Percentiles rank a stretch among this genome's conserved stretches.
Evolutionary conservation across 768 basidiomycete species (phyloP).

Genomic region (Kwoniella dejecticola): DNA sequence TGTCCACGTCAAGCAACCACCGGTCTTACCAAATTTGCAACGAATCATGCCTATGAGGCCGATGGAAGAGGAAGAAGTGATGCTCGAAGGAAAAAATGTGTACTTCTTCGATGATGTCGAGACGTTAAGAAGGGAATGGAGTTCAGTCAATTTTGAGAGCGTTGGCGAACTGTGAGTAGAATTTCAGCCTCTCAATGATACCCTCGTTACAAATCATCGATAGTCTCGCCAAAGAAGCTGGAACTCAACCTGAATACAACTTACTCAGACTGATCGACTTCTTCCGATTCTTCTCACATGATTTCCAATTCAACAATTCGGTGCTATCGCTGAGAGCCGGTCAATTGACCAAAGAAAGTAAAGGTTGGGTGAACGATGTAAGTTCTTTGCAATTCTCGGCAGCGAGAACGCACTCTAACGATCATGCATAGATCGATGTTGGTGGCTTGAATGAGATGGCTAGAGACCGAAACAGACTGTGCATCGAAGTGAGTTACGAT

Average conservation of each 20-base stretch:
- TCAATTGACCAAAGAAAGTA: slow-evolving; percentile 81
- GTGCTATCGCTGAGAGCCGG: slow-evolving; percentile 90
- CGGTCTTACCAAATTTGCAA: slow-evolving; percentile 93
- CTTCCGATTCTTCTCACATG: slow-evolving; percentile 92
- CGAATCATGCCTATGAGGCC: slow-evolving; percentile 89
- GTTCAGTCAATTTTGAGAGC: slow-evolving; percentile 85
- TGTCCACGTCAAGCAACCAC: slow-evolving; percentile 95
- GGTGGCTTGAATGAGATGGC: slow-evolving; percentile 57
- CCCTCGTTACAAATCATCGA: neutral
- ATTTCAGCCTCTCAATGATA: too few species aligned
- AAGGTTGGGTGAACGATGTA: slow-evolving; percentile 95
- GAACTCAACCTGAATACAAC: slow-evolving; percentile 2
- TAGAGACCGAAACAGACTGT: slow-evolving; percentile 88
- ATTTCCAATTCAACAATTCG: slow-evolving; percentile 86
- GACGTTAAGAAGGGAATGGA: slow-evolving; percentile 85
- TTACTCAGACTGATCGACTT: slow-evolving; percentile 86
- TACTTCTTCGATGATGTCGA: slow-evolving; percentile 99
- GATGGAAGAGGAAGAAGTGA: slow-evolving; percentile 63
- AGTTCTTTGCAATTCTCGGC: slow-evolving; percentile 43
- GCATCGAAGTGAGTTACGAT: slow-evolving; percentile 77
- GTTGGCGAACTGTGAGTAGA: slow-evolving; percentile 85
- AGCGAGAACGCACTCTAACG: neutral
- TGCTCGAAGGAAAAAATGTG: slow-evolving; percentile 68
- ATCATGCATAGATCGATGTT: slow-evolving; percentile 53
- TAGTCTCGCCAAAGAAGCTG: neutral